Base-by-base conservation (phyloP, 805 yeast species). In the Yamadazyma phyllophila region DNA sequence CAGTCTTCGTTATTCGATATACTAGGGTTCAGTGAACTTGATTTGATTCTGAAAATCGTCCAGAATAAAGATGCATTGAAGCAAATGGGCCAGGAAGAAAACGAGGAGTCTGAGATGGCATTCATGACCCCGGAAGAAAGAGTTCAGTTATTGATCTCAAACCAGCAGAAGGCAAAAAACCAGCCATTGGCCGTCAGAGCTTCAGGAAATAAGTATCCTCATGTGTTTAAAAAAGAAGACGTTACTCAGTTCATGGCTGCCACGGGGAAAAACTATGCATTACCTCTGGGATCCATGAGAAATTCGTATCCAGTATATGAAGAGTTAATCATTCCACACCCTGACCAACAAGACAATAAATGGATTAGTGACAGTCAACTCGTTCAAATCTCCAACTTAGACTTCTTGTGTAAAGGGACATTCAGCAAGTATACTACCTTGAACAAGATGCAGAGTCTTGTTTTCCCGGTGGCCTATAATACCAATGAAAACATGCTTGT, bases 401-500 rank as follows among this genome's bases (percentile, higher is more conserved):
- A 94, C 61, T 73, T 74, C 40, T 64, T 88, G 8, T 92, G 98
- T 63, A 82, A 77, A 50, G 88, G 92, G 0, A 90, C 97, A 0
- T 94, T 94, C 63, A 78, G 78, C 47, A 83, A 83, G 26, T 94
- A 94, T 63, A 73, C 78, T 47, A 77, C 86, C 0, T 72, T 92
- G 53, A 92, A 92, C 66, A 78, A 86, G 54, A 86, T 94, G 77
- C 99, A 92, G 65, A 85, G 96, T 13, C 71, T 94, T 49, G 95
- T 92, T 1, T 94, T 75, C 54, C 96, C 96, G 0, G 88, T 91
- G 11, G 98, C 96, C 0, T 94, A 92, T 62, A 82, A 85, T 45
- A 85, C 97, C 4, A 90, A 88, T 62, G 97, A 92, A 57, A 92
- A 92, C 59, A 88, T 94, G 96, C 70, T 91, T 41, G 89, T 91